Evolutionary conservation across 2,329 filamentous ascomycete genomes (phyloP).

Genomic region (Colletotrichum sp.): DNA sequence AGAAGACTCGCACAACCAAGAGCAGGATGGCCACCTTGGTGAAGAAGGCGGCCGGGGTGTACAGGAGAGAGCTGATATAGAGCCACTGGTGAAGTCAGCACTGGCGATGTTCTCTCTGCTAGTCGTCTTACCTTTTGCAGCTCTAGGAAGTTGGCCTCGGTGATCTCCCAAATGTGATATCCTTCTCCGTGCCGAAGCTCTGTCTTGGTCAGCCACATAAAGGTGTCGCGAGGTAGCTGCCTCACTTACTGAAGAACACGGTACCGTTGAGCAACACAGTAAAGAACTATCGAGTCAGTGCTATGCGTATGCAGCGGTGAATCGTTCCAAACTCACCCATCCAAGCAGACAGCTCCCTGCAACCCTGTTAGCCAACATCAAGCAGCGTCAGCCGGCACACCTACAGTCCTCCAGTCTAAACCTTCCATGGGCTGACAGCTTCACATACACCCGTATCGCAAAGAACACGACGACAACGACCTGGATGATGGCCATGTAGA

Average conservation of each 20-base stretch:
- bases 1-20: constrained; percentile 34
- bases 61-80: constrained; percentile 30
- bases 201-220: background rate
- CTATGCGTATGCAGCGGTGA: background rate
- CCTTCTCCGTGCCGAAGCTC: constrained; percentile 8
- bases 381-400: background rate
- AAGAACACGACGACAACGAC: constrained; percentile 7
- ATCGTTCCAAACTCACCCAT: background rate
- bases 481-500: background rate
- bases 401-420: constrained; percentile 17
- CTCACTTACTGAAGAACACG: constrained; percentile 13
- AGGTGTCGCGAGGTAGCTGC: background rate
- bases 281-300: constrained; percentile 5
- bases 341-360: constrained; percentile 13
- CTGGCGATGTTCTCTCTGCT: background rate
- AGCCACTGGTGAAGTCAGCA: constrained; percentile 25
- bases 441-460: constrained; percentile 4
- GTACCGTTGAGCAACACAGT: constrained; percentile 5
- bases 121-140: background rate
- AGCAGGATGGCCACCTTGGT: constrained; percentile 34
- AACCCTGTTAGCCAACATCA: background rate
- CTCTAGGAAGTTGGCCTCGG: background rate
- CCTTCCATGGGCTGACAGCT: background rate
- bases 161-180: constrained; percentile 11
- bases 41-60: constrained; percentile 32